Evolutionary conservation across 371 early-diverging fungal species (phyloP), one percentile per base, ranked within the genome.

Genomic region (Mortierella sp.): DNA sequence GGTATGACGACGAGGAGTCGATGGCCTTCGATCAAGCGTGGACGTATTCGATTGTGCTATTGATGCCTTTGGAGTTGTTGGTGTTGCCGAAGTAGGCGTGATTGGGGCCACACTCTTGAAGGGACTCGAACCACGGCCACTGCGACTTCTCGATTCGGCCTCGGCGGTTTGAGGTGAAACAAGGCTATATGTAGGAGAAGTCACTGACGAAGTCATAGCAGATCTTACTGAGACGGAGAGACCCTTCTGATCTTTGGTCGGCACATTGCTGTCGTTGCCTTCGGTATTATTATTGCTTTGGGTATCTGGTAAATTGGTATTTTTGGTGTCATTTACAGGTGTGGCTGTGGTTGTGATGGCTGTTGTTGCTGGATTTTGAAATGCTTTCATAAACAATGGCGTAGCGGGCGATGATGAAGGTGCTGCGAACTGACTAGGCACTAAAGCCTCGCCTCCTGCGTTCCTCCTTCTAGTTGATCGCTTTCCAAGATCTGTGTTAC

Each of bases 1-100:
- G 22, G 80, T 79, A 64, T 79, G 80, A 32, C 80, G 80, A 20
- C 80, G 80, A 18, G 65, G 66, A 4, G 75, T 61, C 8, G 45
- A 16, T 11, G 74, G 75, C 11, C 71, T 74, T 26, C 66, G 54
- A 3, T 70, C 68, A 59, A 73, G 58, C 32, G 43, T 26, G 3
- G 68, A 52, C 12, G n/a, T 11, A 35, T 9, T 35, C 35, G 62
- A 28, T 28, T 61, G n/a, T 37, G 69, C 18, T 37, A 37, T 28
- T 64, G 55, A 22, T 52, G 47, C 12, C 32, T 11, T 49, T 68
- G 65, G 26, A 24, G 45, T 30, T 63, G 70, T 49, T 35, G 49
- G 12, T 24, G 72, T 57, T 35, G 59, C 10, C 3, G 54, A 52
- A 51, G 65, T 32, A 22, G 69, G 20, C 22, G 64, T 32, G 18